Base-by-base conservation (phyloP, 2,329 filamentous ascomycete species). In the Xylogone sp. region DNA sequence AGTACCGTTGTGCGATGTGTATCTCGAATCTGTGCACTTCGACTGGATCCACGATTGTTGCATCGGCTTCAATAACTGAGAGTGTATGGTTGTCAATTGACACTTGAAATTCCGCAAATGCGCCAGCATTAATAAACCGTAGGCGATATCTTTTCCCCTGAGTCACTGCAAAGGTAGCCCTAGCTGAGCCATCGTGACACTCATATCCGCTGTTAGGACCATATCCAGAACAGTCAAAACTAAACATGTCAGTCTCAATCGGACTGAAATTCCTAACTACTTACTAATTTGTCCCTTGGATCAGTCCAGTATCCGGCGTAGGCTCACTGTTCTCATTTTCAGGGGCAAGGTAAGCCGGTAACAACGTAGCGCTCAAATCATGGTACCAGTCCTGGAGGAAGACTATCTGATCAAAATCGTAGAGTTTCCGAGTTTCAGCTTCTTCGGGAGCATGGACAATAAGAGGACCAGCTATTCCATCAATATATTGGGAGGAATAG, bases 321-420 rank as follows among this genome's bases (percentile, higher is more conserved):
- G 54, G 54, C 21, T 54, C 54, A 1, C 46, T 45, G 43, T 56
- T 56, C 27, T 56, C 52, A 43, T 51, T 53, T 19, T 46, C 49
- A 2, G 51, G 48, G 18, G 51, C 46, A 27, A 56, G 43, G 27
- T 56, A 53, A 24, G 68, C 52, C 2, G 68, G 62, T 42, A 78
- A 65, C 2, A 81, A 66, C 4, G 62, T 61, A 0, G 71, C 67
- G 66, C 79, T 77, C 58, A 79, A 67, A 29, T 75, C 68, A 51
- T 82, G 78, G 57, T 81, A 45, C 22, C 43, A 45, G 13, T 45
- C 20, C 9, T 45, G 62, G 21, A 83, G 72, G 1, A 85, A 54
- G 4, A 72, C 63, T 3, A 83, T 83, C 0, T 84, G 70, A 56
- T 87, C 83, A 39, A 76, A 70, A 50, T 87, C 82, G 57, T 83